Evolutionary conservation across 31 red algal genomes (phyloP).

Genomic region (Odonthalia washingtoniensis): DNA sequence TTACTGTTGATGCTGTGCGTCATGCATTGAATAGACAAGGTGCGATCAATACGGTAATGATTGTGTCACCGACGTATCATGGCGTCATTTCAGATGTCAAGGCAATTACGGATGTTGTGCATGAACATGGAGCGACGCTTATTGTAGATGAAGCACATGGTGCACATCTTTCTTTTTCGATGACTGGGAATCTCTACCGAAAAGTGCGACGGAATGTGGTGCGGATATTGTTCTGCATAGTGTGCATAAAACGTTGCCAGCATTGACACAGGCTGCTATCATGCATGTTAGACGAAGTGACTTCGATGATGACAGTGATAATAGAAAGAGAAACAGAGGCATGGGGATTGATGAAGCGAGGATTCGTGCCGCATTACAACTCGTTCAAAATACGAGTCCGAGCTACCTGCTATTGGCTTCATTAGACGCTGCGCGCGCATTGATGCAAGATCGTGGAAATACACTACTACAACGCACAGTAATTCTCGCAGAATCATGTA

Average conservation of each 20-base stretch:
- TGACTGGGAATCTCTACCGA: conserved; percentile 57
- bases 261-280: conserved; percentile 89
- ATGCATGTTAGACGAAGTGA: conserved; percentile 75
- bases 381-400: conserved; percentile 85
- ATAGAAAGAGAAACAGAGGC: too few species aligned
- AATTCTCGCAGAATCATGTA: conserved; percentile 29
- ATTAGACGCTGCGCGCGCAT: conserved; percentile 80
- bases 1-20: conserved; percentile 39
- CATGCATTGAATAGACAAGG: conserved; percentile 39
- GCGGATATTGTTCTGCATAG: conserved; percentile 95
- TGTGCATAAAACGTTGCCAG: conserved; percentile 83
- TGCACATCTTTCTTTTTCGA: conserved; percentile 84
- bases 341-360: conserved; percentile 39
- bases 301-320: too few species aligned
- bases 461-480: conserved; percentile 43
- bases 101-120: conserved; percentile 58
- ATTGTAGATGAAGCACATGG: conserved; percentile 98
- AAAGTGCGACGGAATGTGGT: conserved; percentile 33
- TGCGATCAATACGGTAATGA: conserved; percentile 74
- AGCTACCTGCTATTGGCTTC: conserved; percentile 82
- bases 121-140: conserved; percentile 39
- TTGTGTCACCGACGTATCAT: conserved; percentile 91
- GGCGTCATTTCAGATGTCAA: conserved; percentile 68
- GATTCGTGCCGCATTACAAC: conserved; percentile 57
- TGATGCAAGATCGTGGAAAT: conserved; percentile 52